Conservation (phyloP, 2,329 filamentous ascomycete genomes). For the Amphichorda felina region DNA sequence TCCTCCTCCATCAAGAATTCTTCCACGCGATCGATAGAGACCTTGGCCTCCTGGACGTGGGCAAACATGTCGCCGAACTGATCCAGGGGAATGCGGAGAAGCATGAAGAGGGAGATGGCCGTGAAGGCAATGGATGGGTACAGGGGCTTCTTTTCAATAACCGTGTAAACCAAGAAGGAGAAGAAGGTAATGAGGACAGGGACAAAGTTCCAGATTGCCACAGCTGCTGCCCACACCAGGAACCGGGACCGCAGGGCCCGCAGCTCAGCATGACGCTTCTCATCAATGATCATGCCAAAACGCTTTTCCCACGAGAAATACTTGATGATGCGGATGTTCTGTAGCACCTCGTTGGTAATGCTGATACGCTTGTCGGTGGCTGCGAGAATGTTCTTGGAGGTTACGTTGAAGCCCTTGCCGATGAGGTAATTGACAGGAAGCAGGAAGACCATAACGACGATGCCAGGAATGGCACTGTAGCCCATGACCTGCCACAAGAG, state of each 20-base stretch:
- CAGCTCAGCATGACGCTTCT: conserved; percentile 74
- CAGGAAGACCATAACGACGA: conserved; percentile 79
- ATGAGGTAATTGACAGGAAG: conserved; percentile 86
- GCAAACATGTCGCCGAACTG: conserved; percentile 98
- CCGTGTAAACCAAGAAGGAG: conserved; percentile 87
- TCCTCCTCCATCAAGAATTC: conserved; percentile 89
- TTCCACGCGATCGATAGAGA: conserved; percentile 93
- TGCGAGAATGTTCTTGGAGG: conserved; percentile 83
- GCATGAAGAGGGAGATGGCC: conserved; percentile 87
- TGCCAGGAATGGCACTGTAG: conserved; percentile 84
- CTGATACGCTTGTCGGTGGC: conserved; percentile 95
- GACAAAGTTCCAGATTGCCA: conserved; percentile 93
- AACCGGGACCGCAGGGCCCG: conserved; percentile 70
- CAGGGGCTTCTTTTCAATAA: conserved; percentile 78
- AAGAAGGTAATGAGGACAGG: conserved; percentile 93
- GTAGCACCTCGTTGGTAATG: conserved; percentile 89
- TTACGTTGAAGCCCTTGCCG: conserved; percentile 70
- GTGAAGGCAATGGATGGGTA: conserved; percentile 93
- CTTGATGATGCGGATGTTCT: conserved; percentile 98
- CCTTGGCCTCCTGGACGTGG: conserved; percentile 93
- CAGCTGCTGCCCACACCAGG: conserved; percentile 81
- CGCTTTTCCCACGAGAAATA: conserved; percentile 98
- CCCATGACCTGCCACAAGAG: conserved; percentile 87
- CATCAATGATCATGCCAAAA: conserved; percentile 75
- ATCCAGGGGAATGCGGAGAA: conserved; percentile 85